A percentile compares a stretch with the other conserved stretches of the same genome.
Conservation (phyloP, 345 rosid genomes). For the Reutealis trisperma region DNA sequence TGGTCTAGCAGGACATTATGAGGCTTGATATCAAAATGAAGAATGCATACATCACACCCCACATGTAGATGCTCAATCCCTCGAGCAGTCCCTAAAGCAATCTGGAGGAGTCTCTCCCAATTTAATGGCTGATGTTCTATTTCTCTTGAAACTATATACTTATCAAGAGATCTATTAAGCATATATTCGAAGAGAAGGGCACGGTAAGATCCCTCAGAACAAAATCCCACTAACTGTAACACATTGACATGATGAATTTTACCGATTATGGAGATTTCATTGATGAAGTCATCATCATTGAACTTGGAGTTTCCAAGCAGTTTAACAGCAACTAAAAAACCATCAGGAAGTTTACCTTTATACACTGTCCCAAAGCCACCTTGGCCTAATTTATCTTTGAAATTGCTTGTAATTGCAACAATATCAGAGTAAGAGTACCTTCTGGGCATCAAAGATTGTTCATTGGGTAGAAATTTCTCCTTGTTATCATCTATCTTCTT, state of each 20-base stretch:
- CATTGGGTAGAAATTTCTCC: slow-evolving; percentile 3
- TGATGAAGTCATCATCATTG: slow-evolving; percentile 18
- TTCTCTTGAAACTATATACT: slow-evolving; percentile 19
- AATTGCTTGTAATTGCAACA: slow-evolving; percentile 23
- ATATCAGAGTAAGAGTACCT: slow-evolving; percentile 27
- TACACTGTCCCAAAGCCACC: slow-evolving; percentile 34
- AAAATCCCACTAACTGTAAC: slow-evolving; percentile 23
- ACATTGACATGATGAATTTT: slow-evolving; percentile 29
- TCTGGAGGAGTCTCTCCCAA: slow-evolving; percentile 30
- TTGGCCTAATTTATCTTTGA: slow-evolving; percentile 28
- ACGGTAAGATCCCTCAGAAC: slow-evolving; percentile 27
- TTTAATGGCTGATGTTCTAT: slow-evolving; percentile 11
- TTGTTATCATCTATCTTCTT: slow-evolving; percentile 2
- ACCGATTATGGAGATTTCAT: slow-evolving; percentile 22
- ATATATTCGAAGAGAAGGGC: slow-evolving; percentile 24
- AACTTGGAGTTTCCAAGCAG: slow-evolving; percentile 17
- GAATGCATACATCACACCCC: slow-evolving; percentile 31
- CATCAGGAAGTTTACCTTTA: slow-evolving; percentile 28
- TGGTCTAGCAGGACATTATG: slow-evolving; percentile 35
- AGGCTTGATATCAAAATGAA: slow-evolving; percentile 39
- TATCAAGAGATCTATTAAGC: slow-evolving; percentile 30
- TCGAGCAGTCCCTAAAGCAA: slow-evolving; percentile 29
- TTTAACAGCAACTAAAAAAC: slow-evolving; percentile 34
- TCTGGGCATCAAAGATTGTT: slow-evolving; percentile 8
- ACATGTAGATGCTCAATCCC: slow-evolving; percentile 34